Percentiles rank a stretch among this genome's conserved stretches.
phyloP scores from a whole-genome alignment of 2,329 filamentous ascomycete species.

The Trichoderma atrobrunneum region DNA sequence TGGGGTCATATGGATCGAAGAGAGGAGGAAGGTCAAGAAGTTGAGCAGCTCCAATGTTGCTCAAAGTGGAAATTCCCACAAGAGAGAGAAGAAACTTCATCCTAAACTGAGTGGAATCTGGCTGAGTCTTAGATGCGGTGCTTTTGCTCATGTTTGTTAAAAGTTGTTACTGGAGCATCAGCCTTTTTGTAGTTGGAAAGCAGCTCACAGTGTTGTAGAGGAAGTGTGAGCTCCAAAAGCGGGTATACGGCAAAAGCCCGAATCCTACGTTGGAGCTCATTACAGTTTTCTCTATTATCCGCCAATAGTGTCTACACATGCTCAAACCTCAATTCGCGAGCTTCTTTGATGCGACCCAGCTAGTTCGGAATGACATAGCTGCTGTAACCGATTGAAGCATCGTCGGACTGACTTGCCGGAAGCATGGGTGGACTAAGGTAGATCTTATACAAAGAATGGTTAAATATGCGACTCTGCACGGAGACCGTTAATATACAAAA shows the following conservation, averaged over 20 bases:
- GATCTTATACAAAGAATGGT: not conserved
- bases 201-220: not conserved
- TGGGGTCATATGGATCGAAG: not conserved
- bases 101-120: not conserved
- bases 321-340: not conserved
- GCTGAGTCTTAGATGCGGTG: not conserved
- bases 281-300: not conserved
- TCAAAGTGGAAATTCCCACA: not conserved
- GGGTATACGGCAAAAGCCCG: not conserved
- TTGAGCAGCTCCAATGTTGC: not conserved
- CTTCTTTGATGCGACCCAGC: not conserved
- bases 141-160: not conserved
- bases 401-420: not conserved
- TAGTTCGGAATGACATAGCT: not conserved
- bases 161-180: too few relatives aligned
- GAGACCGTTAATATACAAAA: not conserved
- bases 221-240: not conserved
- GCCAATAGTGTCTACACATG: not conserved
- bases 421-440: not conserved
- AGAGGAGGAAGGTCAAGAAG: not conserved
- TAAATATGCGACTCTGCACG: not conserved
- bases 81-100: not conserved
- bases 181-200: not conserved
- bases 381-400: not conserved
- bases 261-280: not conserved